Conservation (phyloP, 768 basidiomycete species). For the Mycena vulgaris region DNA sequence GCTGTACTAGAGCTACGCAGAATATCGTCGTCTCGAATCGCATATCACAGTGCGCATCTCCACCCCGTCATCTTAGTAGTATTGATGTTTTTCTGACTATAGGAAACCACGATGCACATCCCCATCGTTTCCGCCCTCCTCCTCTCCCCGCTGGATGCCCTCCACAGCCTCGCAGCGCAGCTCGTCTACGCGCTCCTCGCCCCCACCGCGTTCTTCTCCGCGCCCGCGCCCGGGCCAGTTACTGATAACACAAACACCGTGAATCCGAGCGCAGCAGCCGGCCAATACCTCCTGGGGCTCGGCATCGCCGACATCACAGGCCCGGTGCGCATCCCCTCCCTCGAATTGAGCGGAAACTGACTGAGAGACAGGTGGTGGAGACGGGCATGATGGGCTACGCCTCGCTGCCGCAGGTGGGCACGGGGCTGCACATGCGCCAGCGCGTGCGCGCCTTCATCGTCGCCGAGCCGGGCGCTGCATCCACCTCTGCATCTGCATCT, state of each 20-base stretch:
- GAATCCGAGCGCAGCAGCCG: background rate
- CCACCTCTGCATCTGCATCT: background rate
- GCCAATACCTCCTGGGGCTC: conserved; percentile 33
- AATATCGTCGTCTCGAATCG: too few species aligned
- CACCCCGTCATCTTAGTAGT: too few species aligned
- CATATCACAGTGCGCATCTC: too few species aligned
- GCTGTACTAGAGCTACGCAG: too few species aligned
- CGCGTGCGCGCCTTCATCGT: conserved; percentile 69
- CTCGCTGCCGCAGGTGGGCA: conserved; percentile 61
- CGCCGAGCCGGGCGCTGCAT: conserved; percentile 50
- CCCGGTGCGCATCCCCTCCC: conserved; percentile 38
- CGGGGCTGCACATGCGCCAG: conserved; percentile 70
- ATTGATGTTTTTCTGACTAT: too few species aligned
- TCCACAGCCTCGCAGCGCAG: conserved; percentile 18
- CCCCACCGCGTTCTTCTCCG: background rate
- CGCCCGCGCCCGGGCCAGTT: too few species aligned
- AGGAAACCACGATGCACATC: conserved; percentile 21
- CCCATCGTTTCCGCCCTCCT: conserved; percentile 25
- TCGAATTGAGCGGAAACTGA: too few species aligned
- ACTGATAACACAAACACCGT: background rate
- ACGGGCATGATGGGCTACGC: conserved; percentile 76
- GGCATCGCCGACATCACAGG: conserved; percentile 43
- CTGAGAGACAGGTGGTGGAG: conserved; percentile 56
- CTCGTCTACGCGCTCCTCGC: conserved; percentile 9
- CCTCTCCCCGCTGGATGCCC: conserved; percentile 32